Evolutionary conservation across 164 flowering plant genomes (phyloP).

Genomic region (Liriodendron chinense): DNA sequence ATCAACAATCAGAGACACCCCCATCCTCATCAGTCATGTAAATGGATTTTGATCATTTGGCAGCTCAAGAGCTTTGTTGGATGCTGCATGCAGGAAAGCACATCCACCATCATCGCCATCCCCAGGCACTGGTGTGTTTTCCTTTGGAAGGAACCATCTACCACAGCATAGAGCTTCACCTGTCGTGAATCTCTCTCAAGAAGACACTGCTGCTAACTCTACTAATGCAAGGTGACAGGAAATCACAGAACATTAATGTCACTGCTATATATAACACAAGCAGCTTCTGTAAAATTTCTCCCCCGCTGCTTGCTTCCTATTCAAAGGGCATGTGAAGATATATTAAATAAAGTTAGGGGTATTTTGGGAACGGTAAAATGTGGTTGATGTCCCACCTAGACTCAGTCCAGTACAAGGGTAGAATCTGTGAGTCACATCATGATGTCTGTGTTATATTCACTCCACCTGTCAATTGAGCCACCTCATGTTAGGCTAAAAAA

Average conservation of each 20-base stretch:
- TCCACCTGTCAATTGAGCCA: no score
- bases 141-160: conserved; percentile 35
- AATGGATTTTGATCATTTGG: neutral
- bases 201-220: conserved; percentile 33
- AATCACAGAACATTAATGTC: neutral
- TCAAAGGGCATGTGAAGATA: no score
- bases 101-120: conserved; percentile 52
- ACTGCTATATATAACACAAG: no score
- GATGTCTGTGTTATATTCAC: no score
- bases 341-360: no score
- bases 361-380: no score
- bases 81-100: conserved; percentile 44
- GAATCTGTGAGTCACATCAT: no score
- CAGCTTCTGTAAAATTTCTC: no score
- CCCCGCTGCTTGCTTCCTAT: no score
- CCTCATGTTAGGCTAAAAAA: no score
- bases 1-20: neutral
- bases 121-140: conserved; percentile 40
- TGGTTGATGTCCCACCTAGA: no score
- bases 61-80: neutral
- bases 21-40: neutral
- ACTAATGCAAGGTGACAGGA: conserved; percentile 40
- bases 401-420: no score
- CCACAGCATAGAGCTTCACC: conserved; percentile 11
- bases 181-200: conserved; percentile 58